Conservation (phyloP, 2,329 filamentous ascomycete species). For the Ascochyta viciae-villosae region DNA sequence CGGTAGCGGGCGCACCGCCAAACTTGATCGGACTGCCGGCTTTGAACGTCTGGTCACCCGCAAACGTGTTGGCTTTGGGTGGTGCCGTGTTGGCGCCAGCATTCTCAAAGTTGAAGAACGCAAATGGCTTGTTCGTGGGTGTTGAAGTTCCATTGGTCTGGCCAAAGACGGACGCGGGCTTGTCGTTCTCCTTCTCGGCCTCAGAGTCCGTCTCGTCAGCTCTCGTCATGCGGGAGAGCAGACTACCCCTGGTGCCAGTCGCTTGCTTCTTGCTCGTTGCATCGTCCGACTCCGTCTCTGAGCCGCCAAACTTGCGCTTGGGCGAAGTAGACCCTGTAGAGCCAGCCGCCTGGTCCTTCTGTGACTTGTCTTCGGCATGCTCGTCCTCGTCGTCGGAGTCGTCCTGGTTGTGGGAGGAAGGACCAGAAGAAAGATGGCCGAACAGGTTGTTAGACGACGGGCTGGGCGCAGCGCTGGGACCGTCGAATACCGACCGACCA, state of each 20-base stretch:
- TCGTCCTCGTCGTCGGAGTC: constrained; percentile 37
- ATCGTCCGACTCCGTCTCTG: constrained; percentile 37
- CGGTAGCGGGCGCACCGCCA: constrained; percentile 27
- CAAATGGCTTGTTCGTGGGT: constrained; percentile 33
- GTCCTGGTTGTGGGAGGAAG: constrained; percentile 41
- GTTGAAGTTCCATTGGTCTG: constrained; percentile 38
- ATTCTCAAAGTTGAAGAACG: constrained; percentile 40
- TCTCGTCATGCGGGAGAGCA: constrained; percentile 41
- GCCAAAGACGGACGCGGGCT: constrained; percentile 21
- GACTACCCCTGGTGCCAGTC: constrained; percentile 23
- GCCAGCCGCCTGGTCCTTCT: constrained; percentile 17
- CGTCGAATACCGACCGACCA: constrained; percentile 43
- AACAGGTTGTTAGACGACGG: constrained; percentile 41
- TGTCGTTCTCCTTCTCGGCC: constrained; percentile 33
- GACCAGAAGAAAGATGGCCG: constrained; percentile 43
- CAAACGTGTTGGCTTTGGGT: constrained; percentile 38
- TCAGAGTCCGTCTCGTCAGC: constrained; percentile 27
- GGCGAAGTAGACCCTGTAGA: constrained; percentile 28
- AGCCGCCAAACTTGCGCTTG: constrained; percentile 34
- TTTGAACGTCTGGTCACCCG: constrained; percentile 49
- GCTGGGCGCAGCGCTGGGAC: constrained; percentile 27
- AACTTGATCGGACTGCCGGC: constrained; percentile 47
- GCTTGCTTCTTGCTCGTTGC: constrained; percentile 32
- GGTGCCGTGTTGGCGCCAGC: constrained; percentile 38
- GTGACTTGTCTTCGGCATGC: constrained; percentile 19